Conservation (phyloP, 257 asterid species). For the Henckelia pumila region DNA sequence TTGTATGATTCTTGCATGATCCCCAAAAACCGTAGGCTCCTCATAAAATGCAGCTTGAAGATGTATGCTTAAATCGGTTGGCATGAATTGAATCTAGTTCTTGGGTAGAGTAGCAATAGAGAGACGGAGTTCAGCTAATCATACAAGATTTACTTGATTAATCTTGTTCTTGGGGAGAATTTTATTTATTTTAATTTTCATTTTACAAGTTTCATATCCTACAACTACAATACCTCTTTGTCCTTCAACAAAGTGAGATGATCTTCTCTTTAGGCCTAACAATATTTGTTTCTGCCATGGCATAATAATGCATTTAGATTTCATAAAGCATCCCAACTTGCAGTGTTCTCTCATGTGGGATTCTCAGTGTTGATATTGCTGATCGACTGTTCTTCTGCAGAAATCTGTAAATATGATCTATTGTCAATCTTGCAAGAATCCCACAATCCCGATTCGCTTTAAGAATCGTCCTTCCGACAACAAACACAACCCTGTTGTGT, state of each 20-base stretch:
- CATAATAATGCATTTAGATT: conserved; percentile 25
- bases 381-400: conserved; percentile 62
- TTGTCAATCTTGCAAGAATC: conserved; percentile 36
- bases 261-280: background rate
- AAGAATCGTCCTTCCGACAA: conserved; percentile 53
- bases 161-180: too few relatives aligned
- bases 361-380: conserved; percentile 36
- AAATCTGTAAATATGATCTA: conserved; percentile 57
- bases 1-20: background rate
- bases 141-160: too few relatives aligned
- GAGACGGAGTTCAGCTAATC: too few relatives aligned
- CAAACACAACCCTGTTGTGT: conserved; percentile 33
- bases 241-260: background rate
- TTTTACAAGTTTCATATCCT: too few relatives aligned
- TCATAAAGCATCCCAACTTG: conserved; percentile 68
- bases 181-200: too few relatives aligned
- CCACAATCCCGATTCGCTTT: conserved; percentile 37
- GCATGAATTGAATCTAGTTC: background rate
- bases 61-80: background rate
- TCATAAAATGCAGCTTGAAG: background rate
- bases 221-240: background rate
- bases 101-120: too few relatives aligned
- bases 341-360: conserved; percentile 51
- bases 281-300: too few relatives aligned
- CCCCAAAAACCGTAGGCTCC: too few relatives aligned